Conservation (phyloP, 805 yeast species). For the Helenozyma baotianmanensis region DNA sequence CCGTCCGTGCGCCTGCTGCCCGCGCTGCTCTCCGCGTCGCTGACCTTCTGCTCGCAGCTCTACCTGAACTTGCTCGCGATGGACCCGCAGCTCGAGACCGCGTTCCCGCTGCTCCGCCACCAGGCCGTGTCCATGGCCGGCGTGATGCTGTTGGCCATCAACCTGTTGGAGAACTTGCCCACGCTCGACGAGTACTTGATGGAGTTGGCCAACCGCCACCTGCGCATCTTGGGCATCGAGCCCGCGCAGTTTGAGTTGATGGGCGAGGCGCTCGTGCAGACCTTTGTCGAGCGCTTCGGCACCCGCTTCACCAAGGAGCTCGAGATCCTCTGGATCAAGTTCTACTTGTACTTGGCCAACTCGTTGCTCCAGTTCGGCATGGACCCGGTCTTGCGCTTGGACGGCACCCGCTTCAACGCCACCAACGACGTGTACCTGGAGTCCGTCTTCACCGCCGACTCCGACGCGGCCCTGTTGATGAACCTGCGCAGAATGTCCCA, state of each 20-base stretch:
- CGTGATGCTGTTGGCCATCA: conserved; percentile 63
- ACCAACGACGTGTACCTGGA: conserved; percentile 1
- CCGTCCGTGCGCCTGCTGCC: conserved; percentile 11
- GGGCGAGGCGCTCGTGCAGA: conserved; percentile 68
- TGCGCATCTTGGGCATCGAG: conserved; percentile 70
- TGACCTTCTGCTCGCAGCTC: conserved; percentile 71
- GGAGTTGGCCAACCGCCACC: conserved; percentile 68
- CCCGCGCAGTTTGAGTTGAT: conserved; percentile 61
- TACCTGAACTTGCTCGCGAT: conserved; percentile 62
- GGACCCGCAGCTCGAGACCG: conserved; percentile 55
- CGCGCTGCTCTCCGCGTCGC: conserved; percentile 26
- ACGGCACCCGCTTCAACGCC: conserved; percentile 1
- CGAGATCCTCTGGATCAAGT: conserved; percentile 67
- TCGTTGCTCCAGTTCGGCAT: conserved; percentile 58
- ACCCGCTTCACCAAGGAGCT: conserved; percentile 51
- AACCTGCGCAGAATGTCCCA: conserved; percentile 9
- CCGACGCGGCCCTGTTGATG: conserved; percentile 6
- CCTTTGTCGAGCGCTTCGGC: conserved; percentile 62
- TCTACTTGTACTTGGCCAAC: conserved; percentile 66
- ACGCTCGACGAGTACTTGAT: conserved; percentile 55
- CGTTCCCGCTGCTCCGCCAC: conserved; percentile 71
- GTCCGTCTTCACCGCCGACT: conserved; percentile 8
- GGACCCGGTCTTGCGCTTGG: conserved; percentile 38
- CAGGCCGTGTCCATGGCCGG: conserved; percentile 82
- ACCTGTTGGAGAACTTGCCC: conserved; percentile 56